Evolutionary conservation across 2,329 filamentous ascomycete genomes (phyloP), one percentile per base, ranked within the genome.

Genomic region (Trichoderma afroharzianum): DNA sequence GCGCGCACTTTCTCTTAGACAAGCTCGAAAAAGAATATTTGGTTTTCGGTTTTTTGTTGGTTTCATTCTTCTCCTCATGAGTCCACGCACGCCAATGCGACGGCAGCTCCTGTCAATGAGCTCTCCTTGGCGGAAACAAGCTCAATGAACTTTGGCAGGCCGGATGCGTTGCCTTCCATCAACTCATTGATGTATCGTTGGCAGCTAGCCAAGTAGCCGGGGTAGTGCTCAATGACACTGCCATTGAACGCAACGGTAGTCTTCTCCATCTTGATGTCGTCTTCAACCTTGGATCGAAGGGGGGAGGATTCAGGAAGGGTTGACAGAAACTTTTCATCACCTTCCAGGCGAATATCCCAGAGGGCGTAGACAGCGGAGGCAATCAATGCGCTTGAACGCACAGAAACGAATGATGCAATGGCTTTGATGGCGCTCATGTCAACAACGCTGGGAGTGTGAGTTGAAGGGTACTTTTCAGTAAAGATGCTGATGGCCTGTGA

Each of bases 191-290:
- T 81, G 75, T 90, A 89, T 6, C 78, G 78, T 79, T 95, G 92
- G 76, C 90, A 91, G 55, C 82, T 85, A 36, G 80, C 81, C 26
- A 87, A 83, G 79, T 94, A 95, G 8, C 84, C 83, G 0, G 93
- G 92, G 77, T 95, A 95, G 76, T 91, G 90, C 80, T 95, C 92
- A 66, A 95, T 90, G 63, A 95, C 92, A 32, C 90, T 92, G 58
- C 93, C 93, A 77, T 93, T 94, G 81, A 91, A 95, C 4, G 91
- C 91, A n/a, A 95, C 88, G 2, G 88, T 85, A 3, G 88, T 90
- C 70, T 82, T 81, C 39, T 78, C 77, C 8, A 86, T 78, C 57
- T 82, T 79, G 2, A 82, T 82, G 73, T 89, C 88, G 18, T 81
- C 81, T 74, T 90, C 88, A 0, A 87, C 82, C 43, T 86, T 85